Base-by-base conservation (phyloP, 2,329 filamentous ascomycete genomes). In the Colletotrichum sp. region DNA sequence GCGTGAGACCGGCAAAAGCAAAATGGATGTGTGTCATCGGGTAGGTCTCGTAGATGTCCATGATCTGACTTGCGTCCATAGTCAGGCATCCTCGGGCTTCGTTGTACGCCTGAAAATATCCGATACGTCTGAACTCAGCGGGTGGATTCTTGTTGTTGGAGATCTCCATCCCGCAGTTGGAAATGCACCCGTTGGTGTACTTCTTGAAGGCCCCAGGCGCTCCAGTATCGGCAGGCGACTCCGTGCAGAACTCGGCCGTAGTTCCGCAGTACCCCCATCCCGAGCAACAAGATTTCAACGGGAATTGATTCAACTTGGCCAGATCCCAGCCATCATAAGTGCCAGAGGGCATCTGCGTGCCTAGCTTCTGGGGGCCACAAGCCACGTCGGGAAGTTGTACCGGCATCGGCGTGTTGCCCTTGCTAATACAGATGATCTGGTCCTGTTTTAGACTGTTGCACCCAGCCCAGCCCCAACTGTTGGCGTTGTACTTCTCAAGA, bases 281-380 rank as follows among this genome's bases (percentile, higher is more conserved):
- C 15, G 84, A 82, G 77, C 86, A 87, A 77, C 85, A 87, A 1
- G 82, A 84, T 30, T 86, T 86, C 0, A 88, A 80, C 0, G 86
- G 86, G 74, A 89, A 90, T 0, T 84, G 86, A 75, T 89, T 90
- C 8, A 90, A 79, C 10, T 80, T 78, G 1, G 81, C 76, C 5
- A 88, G 60, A 22, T 81, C 79, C 16, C 78, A 82, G n/a, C 82
- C 84, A 15, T 81, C 39, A n/a, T 48, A 48, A 48, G 39, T 48
- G 9, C 9, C 78, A 0, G 79, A 18, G 0, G 86, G 84, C 13
- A 78, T 62, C 12, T 77, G 65, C 0, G 87, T 88, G 1, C 86
- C 85, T 6, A 83, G 83, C 1, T 85, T 82, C 60, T 85, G 82
- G 2, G 89, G 89, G 1, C 89, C 89, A 78, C 89, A 81, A 12